Base-by-base conservation (phyloP, 2,329 filamentous ascomycete species). In the Aspergillus puulaauensis region DNA sequence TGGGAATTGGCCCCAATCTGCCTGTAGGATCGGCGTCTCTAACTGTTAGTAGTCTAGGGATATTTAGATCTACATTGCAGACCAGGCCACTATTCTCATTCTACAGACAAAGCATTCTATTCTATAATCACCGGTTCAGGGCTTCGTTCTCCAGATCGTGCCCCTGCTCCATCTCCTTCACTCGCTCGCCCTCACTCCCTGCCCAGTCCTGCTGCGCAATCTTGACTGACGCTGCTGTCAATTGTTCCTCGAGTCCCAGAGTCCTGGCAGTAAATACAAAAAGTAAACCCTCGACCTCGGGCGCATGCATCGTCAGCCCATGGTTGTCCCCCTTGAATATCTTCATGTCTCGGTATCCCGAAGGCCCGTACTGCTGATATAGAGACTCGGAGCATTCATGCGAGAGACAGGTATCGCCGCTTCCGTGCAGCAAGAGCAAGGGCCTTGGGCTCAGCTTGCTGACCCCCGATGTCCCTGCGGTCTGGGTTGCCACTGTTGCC, bases 271-370 rank as follows among this genome's bases (percentile, higher is more conserved):
- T 68, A 59, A 79, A 80, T 7, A 70, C 67, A 9, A 76, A 71
- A 17, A 79, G 65, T 66, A 76, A 64, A 44, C 61, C 68, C 64
- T 79, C 77, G 1, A 70, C 77, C 57, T 70, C 60, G 33, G 61
- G 54, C 41, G 73, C 72, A 59, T 77, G 75, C 27, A 54, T 51
- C n/a, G 68, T 75, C 51, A 79, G 64, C 12, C 73, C 73, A 66
- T 80, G 77, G 61, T 78, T 73, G 58, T 79, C 76, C 0, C 70
- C 69, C 6, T 75, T 68, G 62, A 78, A 79, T 2, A 79, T 59
- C 57, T 73, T 70, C 61, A 78, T 44, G 59, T 68, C 64, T 35
- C 73, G 61, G 15, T 70, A 56, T 2, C 72, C 73, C n/a, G 62
- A 57, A 1, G 49, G 52, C 0, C 74, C 73, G 65, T 79, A 79